Evolutionary conservation across 2,329 filamentous ascomycete species (phyloP).

Genomic region (Teratosphaeria nubilosa): DNA sequence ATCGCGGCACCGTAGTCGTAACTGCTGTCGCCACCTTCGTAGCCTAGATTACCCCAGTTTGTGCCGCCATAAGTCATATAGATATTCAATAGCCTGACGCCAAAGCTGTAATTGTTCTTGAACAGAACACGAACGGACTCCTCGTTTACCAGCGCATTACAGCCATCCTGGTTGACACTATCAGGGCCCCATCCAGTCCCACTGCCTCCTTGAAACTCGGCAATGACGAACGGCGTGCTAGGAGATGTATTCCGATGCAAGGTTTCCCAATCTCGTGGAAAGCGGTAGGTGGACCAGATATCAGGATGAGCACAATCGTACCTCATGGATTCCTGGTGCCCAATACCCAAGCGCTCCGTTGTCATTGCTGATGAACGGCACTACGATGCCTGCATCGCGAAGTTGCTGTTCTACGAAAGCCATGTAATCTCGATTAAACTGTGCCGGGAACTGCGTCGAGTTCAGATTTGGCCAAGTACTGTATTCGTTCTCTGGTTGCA

Average conservation of each 20-base stretch:
- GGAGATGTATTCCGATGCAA: conserved; percentile 53
- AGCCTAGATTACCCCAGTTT: conserved; percentile 73
- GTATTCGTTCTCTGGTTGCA: conserved; percentile 79
- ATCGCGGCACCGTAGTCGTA: conserved; percentile 57
- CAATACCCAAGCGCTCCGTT: conserved; percentile 51
- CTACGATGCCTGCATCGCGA: conserved; percentile 56
- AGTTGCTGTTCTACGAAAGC: conserved; percentile 60
- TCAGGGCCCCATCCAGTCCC: conserved; percentile 69
- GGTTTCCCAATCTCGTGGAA: conserved; percentile 48
- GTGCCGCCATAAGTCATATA: conserved; percentile 77
- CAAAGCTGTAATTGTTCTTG: conserved; percentile 42
- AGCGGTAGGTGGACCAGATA: conserved; percentile 46
- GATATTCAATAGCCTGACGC: conserved; percentile 57
- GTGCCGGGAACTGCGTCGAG: conserved; percentile 49
- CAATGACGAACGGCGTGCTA: conserved; percentile 53
- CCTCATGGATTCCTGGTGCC: conserved; percentile 43
- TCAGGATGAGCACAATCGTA: conserved; percentile 53
- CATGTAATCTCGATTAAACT: conserved; percentile 51
- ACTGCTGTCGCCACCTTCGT: conserved; percentile 49
- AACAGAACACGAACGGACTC: conserved; percentile 71
- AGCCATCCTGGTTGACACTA: conserved; percentile 59
- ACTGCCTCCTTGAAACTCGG: conserved; percentile 43
- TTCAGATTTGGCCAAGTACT: conserved; percentile 36
- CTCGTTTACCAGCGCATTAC: conserved; percentile 55
- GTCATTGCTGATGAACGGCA: conserved; percentile 70